Evolutionary conservation across 495 filamentous ascomycete species (phyloP).

Genomic region (Gamarada debralockiae): DNA sequence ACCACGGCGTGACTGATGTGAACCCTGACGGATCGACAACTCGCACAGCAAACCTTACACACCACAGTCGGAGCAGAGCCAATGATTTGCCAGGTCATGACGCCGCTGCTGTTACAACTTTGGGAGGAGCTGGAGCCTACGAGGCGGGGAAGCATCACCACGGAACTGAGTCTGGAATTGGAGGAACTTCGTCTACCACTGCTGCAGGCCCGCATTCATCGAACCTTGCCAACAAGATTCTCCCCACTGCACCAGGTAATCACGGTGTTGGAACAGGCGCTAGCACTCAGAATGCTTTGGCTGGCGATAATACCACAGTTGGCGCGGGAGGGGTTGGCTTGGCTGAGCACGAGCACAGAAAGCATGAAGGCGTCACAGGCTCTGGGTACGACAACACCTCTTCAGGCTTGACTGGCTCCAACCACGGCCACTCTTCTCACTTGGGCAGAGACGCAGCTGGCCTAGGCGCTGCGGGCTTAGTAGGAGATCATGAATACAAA

Average conservation of each 20-base stretch:
- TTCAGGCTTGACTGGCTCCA: background rate
- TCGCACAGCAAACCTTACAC: too few relatives aligned
- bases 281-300: background rate
- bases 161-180: background rate
- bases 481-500: background rate
- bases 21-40: too few relatives aligned
- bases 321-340: slow-evolving; percentile 2
- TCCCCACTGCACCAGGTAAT: background rate
- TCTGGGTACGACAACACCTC: background rate
- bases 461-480: background rate
- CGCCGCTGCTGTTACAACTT: background rate
- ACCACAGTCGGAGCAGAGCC: too few relatives aligned
- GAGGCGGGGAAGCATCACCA: background rate
- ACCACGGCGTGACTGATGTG: too few relatives aligned
- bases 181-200: background rate
- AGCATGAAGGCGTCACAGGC: background rate
- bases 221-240: slow-evolving; percentile 49
- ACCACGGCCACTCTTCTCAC: background rate
- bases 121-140: background rate
- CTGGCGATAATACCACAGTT: background rate
- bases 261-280: background rate
- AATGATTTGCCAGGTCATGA: background rate
- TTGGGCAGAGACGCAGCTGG: slow-evolving; percentile 3
- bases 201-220: slow-evolving; percentile 48
- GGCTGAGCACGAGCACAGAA: slow-evolving; percentile 5